Evolutionary conservation across 768 basidiomycete species (phyloP), one percentile per base, ranked within the genome.

Genomic region (Lactarius tabidus): DNA sequence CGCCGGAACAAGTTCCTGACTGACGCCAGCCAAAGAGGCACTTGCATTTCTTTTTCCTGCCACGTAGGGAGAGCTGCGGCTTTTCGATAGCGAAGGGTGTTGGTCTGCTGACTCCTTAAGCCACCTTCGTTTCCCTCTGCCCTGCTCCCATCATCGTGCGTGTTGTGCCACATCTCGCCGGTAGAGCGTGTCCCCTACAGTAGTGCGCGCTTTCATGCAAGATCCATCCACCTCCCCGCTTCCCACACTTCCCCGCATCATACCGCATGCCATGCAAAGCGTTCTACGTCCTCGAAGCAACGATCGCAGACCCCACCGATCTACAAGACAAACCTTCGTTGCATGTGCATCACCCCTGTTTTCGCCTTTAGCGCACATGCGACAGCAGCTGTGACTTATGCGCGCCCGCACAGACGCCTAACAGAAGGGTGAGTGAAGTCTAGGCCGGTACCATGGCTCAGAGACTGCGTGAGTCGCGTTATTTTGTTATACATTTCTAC

Each of bases 161-260:
- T 60, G 45, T 60, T 60, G 54, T 65, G 59, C 28, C 43, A 60
- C 54, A 56, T 23, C 53, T 23, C 43, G 17, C 36, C 45, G 43
- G 59, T 7, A 28, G 12, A 17, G 59, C 31, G 17, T 55, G 35
- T 48, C 58, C n/a, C n/a, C 59, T 45, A 45, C 43, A 23, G 31
- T 31, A 2, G n/a, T 45, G 17, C 58, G 18, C 59, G 41, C 41
- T 29, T 45, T 8, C 10, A 12, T 35, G 36, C 35, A 43, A 41
- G 38, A 57, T 56, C 26, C 18, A 55, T 51, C 55, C 29, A 39
- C 59, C n/a, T 56, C 53, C 52, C 20, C 43, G 23, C 43, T 60
- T 56, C 54, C 56, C 59, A 53, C 59, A n/a, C 54, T 60, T 60
- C 64, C 55, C 59, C 60, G 23, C 64, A 52, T 36, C 33, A 36